Evolutionary conservation across 805 yeast species (phyloP), one percentile per base, ranked within the genome.

Genomic region (Zygotorulaspora chibaensis): DNA sequence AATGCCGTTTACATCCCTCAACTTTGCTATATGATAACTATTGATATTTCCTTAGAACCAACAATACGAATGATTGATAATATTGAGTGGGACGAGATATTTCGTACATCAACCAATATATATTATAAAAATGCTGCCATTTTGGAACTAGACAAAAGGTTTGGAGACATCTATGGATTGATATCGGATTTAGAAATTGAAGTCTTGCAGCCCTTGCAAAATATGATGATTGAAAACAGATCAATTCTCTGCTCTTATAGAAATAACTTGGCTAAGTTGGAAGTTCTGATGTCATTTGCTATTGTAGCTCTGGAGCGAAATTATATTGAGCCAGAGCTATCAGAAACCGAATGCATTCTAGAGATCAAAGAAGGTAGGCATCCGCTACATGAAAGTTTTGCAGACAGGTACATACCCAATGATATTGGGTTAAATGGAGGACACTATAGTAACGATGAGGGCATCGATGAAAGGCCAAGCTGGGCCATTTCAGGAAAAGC

Each of bases 1-100:
- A 71, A 69, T 43, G 68, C 68, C 0, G 66, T 69, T 0, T 74
- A 73, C 50, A 68, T 73, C 20, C 78, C 78, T 2, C 77, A 74
- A 36, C 48, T 74, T 17, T 79, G 78, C 0, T 74, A 66, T 41
- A 50, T 74, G 34, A 55, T 71, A 0, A 62, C 69, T 0, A 40
- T 66, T 1, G 62, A 59, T 13, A 18, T 37, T 1, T 29, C 38
- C 4, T 35, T 49, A 9, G 51, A 44, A 13, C 31, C 40, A 2
- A 12, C 35, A 2, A 10, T 46, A 1, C 26, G 40, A 5, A 13
- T 35, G 6, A 35, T 40, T 0, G 35, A 44, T 0, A 50, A 52
- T 5, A 28, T 48, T 2, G 42, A n/a, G 5, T 72, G 76, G 74
- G 55, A 56, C 4, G 68, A 67, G 45, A 56, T 67, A 0, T 74